Evolutionary conservation across 805 yeast genomes (phyloP).

Genomic region (Kluyveromyces lactis): DNA sequence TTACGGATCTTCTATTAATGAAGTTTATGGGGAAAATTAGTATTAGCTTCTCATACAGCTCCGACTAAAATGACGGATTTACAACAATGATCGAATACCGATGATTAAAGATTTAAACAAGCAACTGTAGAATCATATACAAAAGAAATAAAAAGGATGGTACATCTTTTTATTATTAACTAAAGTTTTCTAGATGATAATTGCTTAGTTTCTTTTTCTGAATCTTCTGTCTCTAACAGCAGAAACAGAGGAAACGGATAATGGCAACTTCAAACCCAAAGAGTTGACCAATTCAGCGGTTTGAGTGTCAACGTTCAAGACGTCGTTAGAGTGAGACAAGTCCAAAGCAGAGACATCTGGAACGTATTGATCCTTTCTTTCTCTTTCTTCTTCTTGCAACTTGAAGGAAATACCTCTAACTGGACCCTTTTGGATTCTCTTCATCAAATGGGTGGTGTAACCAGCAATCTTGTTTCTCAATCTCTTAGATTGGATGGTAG

Average conservation of each 20-base stretch:
- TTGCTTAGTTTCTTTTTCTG: conserved; percentile 74
- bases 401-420: conserved; percentile 99
- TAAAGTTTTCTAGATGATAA: conserved; percentile 12
- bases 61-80: neutral
- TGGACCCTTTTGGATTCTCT: conserved; percentile 99
- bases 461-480: conserved; percentile 99
- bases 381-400: conserved; percentile 99
- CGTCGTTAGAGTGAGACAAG: conserved; percentile 91
- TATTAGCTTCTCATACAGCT: too few species aligned
- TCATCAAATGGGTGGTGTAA: conserved; percentile 99
- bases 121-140: conserved; percentile 3
- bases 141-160: neutral
- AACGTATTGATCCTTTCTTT: conserved; percentile 99
- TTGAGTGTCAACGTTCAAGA: conserved; percentile 94
- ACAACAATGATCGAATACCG: conserved; percentile 5
- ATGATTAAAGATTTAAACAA: conserved; percentile 1
- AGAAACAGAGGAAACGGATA: conserved; percentile 78
- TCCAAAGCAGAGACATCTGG: conserved; percentile 99
- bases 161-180: conserved; percentile 10
- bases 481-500: conserved; percentile 98
- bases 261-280: conserved; percentile 84
- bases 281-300: conserved; percentile 92
- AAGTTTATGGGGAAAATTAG: too few species aligned
- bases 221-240: conserved; percentile 88
- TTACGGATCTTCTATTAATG: too few species aligned